Conservation (phyloP, 1,139 yeast species). For the Trichomonascaceae sp. region DNA sequence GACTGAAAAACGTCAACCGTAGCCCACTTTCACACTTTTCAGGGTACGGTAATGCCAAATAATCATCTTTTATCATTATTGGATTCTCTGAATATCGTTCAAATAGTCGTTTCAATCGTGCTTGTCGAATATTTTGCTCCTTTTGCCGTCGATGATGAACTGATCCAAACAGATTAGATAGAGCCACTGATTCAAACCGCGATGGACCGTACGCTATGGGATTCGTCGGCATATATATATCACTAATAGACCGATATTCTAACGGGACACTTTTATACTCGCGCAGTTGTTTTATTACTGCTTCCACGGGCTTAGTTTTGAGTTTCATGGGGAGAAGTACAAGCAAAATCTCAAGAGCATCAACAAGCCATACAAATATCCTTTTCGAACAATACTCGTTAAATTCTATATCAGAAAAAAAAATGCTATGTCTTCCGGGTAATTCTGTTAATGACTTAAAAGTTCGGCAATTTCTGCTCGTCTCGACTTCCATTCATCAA, state of each 20-base stretch:
- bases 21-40: constrained; percentile 7
- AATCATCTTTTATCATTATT: constrained; percentile 1
- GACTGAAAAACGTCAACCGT: not conserved
- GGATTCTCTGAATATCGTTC: constrained; percentile 5
- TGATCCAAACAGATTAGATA: constrained; percentile 10
- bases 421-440: not conserved
- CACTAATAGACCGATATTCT: constrained; percentile 1
- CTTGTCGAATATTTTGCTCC: not conserved
- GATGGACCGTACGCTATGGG: not conserved
- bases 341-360: not conserved
- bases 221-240: constrained; percentile 9
- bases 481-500: constrained; percentile 29
- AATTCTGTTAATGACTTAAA: constrained; percentile 13
- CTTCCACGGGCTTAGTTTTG: constrained; percentile 1
- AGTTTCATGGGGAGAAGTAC: not conserved
- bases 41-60: constrained; percentile 8
- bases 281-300: constrained; percentile 5
- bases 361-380: not conserved
- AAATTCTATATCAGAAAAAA: not conserved
- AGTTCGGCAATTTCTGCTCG: constrained; percentile 28
- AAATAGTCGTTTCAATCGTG: not conserved
- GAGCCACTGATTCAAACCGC: constrained; percentile 5
- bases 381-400: not conserved
- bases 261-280: not conserved
- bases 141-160: not conserved